Evolutionary conservation across 169 alveolate genomes (phyloP), one percentile per base, ranked within the genome.

Genomic region (Plasmodium fragile): DNA sequence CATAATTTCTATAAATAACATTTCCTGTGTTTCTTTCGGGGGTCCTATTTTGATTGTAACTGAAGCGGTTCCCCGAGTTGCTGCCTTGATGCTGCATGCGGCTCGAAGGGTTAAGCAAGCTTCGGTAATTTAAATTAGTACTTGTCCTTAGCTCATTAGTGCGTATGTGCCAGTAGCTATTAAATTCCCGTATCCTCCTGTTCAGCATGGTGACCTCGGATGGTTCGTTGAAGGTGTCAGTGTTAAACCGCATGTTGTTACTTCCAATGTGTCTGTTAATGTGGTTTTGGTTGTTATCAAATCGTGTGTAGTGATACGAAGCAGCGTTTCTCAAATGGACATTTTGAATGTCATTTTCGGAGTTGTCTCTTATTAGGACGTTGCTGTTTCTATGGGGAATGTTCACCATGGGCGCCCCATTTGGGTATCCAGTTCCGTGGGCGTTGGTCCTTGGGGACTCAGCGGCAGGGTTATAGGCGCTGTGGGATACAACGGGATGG

Each of bases 181-280:
- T 81, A 30, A 89, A 89, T 36, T 89, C 94, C 34, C 94, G 43
- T 45, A 89, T 22, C 5, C 94, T 59, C 41, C 94, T 89, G 39
- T 89, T 89, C 16, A 89, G 73, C 94, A 89, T 89, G 45, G 94
- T 80, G 70, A 89, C 91, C 70, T 89, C 94, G 34, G 94, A 69
- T 4, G 94, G 82, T 4, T 89, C 94, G 30, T 78, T 78, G 52
- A 89, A 89, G n/a, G 80, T 32, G 49, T 84, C 83, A 4, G 25
- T 84, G 11, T 72, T 52, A n/a, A 49, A 10, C 30, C 75, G 75
- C 36, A 65, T 28, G 36, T 65, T 28, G 36, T 65, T 65, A 5
- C 81, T 84, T 16, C 83, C 53, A 22, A 45, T 10, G 5, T 45
- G 11, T 8, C 43, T 55, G 39, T 81, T 28, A 5, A 28, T 25